These are phyloP conservation scores for Beauveria australis DNA, from an alignment of 2,329 filamentous ascomycete genomes.

Conservation along the genomic window DNA sequence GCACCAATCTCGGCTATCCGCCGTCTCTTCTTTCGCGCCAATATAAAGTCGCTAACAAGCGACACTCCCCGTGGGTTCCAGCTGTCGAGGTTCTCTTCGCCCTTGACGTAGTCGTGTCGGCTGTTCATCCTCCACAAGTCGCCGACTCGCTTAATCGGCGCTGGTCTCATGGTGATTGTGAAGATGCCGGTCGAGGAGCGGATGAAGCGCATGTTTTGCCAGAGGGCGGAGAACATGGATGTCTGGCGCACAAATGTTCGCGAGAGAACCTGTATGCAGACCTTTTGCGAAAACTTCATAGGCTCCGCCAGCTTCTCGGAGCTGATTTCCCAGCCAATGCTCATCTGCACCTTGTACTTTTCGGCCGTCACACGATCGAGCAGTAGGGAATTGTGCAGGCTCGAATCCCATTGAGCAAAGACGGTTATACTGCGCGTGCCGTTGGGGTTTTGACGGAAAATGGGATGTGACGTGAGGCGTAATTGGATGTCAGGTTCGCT, in stretches of 20 bases:
- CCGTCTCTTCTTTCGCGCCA: slow-evolving; percentile 62
- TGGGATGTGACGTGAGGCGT: slow-evolving; percentile 68
- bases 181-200: slow-evolving; percentile 83
- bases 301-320: slow-evolving; percentile 79
- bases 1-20: slow-evolving; percentile 75
- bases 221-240: slow-evolving; percentile 80
- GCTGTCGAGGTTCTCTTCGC: slow-evolving; percentile 74
- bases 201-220: slow-evolving; percentile 76
- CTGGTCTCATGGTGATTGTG: slow-evolving; percentile 75
- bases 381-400: slow-evolving; percentile 80
- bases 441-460: slow-evolving; percentile 78
- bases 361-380: slow-evolving; percentile 92
- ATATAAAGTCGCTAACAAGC: slow-evolving; percentile 79
- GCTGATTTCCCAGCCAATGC: slow-evolving; percentile 75
- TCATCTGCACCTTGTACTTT: slow-evolving; percentile 83
- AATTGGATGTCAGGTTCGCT: slow-evolving; percentile 67
- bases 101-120: slow-evolving; percentile 90
- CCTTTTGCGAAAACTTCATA: slow-evolving; percentile 76
- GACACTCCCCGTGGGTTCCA: slow-evolving; percentile 90
- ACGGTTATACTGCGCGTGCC: slow-evolving; percentile 82
- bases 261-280: slow-evolving; percentile 76
- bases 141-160: slow-evolving; percentile 81
- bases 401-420: slow-evolving; percentile 94
- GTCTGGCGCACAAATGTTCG: slow-evolving; percentile 77
- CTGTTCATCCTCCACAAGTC: slow-evolving; percentile 97